Base-by-base conservation (phyloP, 495 filamentous ascomycete species). In the Tuber magnatum region DNA sequence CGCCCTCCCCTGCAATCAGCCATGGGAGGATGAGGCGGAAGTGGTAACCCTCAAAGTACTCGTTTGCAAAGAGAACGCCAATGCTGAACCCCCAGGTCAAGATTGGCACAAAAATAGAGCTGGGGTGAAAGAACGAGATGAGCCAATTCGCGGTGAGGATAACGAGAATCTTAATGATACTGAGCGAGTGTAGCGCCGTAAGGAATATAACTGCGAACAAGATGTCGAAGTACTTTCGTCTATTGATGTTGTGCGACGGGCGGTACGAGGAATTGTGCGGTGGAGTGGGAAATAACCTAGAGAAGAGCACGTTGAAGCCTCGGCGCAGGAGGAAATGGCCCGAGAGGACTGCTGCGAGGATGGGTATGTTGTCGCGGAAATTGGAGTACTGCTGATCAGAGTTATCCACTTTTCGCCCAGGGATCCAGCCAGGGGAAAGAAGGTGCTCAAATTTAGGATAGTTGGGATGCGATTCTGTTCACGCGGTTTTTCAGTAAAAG, bases 21-120 rank as follows among this genome's bases (percentile, higher is more conserved):
- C 89, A 82, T 20, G 83, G 80, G 3, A 89, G 87, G 5, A 97
- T 87, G 18, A 85, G 84, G 28, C 86, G 86, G 71, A 92, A 90
- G 41, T 86, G 88, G 83, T 97, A 98, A 6, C 95, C 95, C 41
- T 86, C 83, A 73, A 86, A 90, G 18, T 97, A 82, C 82, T 99
- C 96, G 82, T 98, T 99, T 68, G 91, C 90, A 80, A 99, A 97
- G 70, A 99, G 83, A 6, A 89, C 91, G 72, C 85, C 87, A 76
- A 98, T 89, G 83, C 97, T 97, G 86, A 97, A 98, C n/a, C 87
- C 83, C 95, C 96, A 99, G 4, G 94, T 97, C n/a, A 86, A 61
- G 44, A 83, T 81, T 8, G 81, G 81, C 48, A 79, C 80, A 43
- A 68, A 73, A 46, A 82, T 77, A 32, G 81, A 81, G 8, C 78